Evolutionary conservation across 2,329 filamentous ascomycete species (phyloP), one percentile per base, ranked within the genome.

Genomic region (Alternaria sp.): DNA sequence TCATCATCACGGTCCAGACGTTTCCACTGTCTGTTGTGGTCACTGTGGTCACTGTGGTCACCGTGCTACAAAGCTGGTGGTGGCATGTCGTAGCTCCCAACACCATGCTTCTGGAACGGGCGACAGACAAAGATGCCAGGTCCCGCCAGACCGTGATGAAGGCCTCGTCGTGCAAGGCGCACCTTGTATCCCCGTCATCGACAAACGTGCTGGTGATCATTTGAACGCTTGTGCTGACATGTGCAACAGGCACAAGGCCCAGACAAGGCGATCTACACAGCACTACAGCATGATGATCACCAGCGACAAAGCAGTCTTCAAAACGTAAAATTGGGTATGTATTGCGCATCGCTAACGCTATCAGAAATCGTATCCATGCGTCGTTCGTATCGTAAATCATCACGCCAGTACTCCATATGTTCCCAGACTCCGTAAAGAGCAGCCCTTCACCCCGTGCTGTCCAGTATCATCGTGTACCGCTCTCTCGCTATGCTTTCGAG

Each of bases 81-180:
- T 51, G 49, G 12, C n/a, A 63, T 54, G 63, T 23, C 36, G 60
- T 50, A 60, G 56, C 60, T 62, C 57, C 47, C 36, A 60, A 57
- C 47, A 54, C 60, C 52, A 50, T 46, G n/a, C 26, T 11, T 17
- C 25, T 50, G 47, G 63, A 19, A 49, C 25, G 19, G n/a, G 43
- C 56, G 46, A 59, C 28, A 6, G 54, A 30, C 50, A 65, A 30
- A 23, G 45, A 63, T 63, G 65, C 59, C 62, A 65, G 62, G 62
- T 65, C 59, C 62, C 59, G 65, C 30, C 23, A 55, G 57, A 40
- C 54, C 30, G 30, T 30, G 36, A 25, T 21, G n/a, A 11, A 44
- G 57, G 32, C 52, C 57, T 28, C 17, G 46, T 57, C 9, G 55
- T 52, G 25, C 60, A 66, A 47, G 21, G 49, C 23, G 49, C 44